These are phyloP conservation scores for Barnettozyma salicaria DNA, from an alignment of 805 yeast genomes.

Conservation along the genomic window DNA sequence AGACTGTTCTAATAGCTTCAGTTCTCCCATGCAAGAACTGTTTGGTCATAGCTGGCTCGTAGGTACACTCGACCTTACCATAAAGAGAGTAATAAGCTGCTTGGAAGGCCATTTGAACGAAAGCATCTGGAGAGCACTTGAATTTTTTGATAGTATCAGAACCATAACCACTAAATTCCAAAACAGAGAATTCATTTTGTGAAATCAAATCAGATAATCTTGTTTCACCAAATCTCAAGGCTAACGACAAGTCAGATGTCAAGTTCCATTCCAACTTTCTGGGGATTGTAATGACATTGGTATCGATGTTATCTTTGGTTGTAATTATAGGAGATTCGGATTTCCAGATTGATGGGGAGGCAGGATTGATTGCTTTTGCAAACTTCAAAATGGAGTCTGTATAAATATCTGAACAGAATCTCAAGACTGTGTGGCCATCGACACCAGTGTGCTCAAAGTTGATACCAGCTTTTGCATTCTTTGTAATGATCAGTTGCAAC, in stretches of 20 bases:
- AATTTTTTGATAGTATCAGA: slow-evolving; percentile 71
- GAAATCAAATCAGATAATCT: slow-evolving; percentile 79
- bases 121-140: slow-evolving; percentile 92
- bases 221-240: slow-evolving; percentile 87
- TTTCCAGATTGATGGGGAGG: slow-evolving; percentile 63
- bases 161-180: slow-evolving; percentile 69
- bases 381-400: slow-evolving; percentile 85
- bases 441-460: slow-evolving; percentile 94
- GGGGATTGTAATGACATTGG: slow-evolving; percentile 60
- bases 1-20: slow-evolving; percentile 84
- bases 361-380: slow-evolving; percentile 75
- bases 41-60: slow-evolving; percentile 96
- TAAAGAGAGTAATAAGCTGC: slow-evolving; percentile 87
- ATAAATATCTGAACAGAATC: slow-evolving; percentile 85
- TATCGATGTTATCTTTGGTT: slow-evolving; percentile 36
- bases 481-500: slow-evolving; percentile 78
- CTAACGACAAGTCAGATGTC: slow-evolving; percentile 68
- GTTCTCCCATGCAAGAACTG: slow-evolving; percentile 84
- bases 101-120: slow-evolving; percentile 89
- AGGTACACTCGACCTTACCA: slow-evolving; percentile 89
- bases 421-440: slow-evolving; percentile 88
- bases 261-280: slow-evolving; percentile 85
- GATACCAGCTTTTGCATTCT: slow-evolving; percentile 87
- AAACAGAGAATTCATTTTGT: slow-evolving; percentile 79
- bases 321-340: slow-evolving; percentile 43